Evolutionary conservation across 345 rosid genomes (phyloP).

Genomic region (Clarkia xantiana): DNA sequence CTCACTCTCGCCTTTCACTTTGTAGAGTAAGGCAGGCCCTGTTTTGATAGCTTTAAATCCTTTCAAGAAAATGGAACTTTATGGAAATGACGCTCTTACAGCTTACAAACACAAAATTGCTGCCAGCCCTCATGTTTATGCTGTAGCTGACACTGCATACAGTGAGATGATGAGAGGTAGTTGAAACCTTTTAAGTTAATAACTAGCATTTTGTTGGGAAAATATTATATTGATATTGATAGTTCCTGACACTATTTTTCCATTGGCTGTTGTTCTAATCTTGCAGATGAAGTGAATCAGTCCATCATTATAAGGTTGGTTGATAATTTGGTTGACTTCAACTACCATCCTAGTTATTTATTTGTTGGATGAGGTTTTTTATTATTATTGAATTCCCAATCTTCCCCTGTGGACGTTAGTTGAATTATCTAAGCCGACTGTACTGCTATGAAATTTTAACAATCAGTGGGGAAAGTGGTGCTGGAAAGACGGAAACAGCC

Average conservation of each 20-base stretch:
- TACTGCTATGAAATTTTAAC: not conserved
- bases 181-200: constrained; percentile 7
- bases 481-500: constrained; percentile 98
- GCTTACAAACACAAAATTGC: constrained; percentile 48
- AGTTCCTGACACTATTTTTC: not conserved
- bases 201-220: constrained; percentile 8
- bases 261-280: constrained; percentile 1
- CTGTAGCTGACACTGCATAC: constrained; percentile 70
- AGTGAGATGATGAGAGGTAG: constrained; percentile 88
- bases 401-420: too few species aligned
- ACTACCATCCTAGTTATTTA: too few species aligned
- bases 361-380: too few species aligned
- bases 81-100: constrained; percentile 41
- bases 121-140: constrained; percentile 73
- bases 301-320: constrained; percentile 86
- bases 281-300: constrained; percentile 74
- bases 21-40: constrained; percentile 89
- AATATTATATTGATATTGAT: not conserved
- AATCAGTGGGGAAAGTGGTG: constrained; percentile 94
- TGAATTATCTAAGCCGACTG: not conserved
- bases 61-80: constrained; percentile 48
- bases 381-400: too few species aligned
- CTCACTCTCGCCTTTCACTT: constrained; percentile 7
- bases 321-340: constrained; percentile 1
- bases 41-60: constrained; percentile 86